Evolutionary conservation across 140 eudicot species (phyloP), one percentile per base, ranked within the genome.

Genomic region (Oenanthe javanica): DNA sequence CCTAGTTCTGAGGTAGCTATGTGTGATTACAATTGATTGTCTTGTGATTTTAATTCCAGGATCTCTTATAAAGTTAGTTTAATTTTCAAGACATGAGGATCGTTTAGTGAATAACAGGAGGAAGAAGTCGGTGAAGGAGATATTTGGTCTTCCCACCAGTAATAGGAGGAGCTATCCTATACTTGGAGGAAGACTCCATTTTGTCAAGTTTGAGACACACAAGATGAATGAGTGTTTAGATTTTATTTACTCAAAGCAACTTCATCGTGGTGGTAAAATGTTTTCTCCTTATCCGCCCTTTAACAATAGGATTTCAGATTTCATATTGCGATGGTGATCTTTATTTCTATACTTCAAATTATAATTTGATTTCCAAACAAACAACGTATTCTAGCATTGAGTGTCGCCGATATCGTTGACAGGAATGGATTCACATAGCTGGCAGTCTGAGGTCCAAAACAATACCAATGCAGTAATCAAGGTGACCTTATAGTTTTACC

Each of bases 221-320:
- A 92, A 89, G 84, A 94, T 94, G 42, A 81, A 82, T 15, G 96
- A 94, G 10, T 94, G 98, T 83, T 73, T 92, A 67, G 90, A 90
- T n/a, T 92, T 94, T 78, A 85, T 94, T 84, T 85, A 90, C 82
- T 86, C 97, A 27, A 94, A 94, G 86, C 94, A 94, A 85, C 97
- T 94, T 81, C 97, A 92, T 43, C 82, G 91, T 63, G 93, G 95
- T 69, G 96, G 97, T 88, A 87, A 48, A 79, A 42, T 48, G 49
- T n/a, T 90, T 86, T 84, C 91, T 82, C 75, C 93, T 82, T 46
- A 67, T 52, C 69, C 79, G 85, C 43, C 76, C n/a, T 42, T 36
- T 42, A n/a, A 43, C 2, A 18, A 40, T 9, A 6, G 16, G 11
- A 16, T 25, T 48, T 50, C 19, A 45, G 64, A 19, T 81, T 11